Base-by-base conservation (phyloP, 1,284 basidiomycete genomes). In the Coriolopsis trogii region DNA sequence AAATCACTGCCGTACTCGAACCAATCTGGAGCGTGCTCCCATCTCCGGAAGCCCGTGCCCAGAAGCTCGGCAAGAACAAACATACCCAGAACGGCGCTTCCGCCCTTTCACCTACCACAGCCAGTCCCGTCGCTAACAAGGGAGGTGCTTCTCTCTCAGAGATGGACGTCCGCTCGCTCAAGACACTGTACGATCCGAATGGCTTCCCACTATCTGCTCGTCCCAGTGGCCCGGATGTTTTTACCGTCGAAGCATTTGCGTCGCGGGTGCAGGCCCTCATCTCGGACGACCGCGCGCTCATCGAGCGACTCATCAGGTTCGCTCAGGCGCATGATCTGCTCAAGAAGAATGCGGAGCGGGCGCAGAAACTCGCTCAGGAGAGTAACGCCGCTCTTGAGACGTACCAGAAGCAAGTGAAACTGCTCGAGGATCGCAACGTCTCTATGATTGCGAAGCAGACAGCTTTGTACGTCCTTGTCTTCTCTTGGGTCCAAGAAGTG, bases 261-360 rank as follows among this genome's bases (percentile, higher is more conserved):
- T 69, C 76, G n/a, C 79, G 91, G 4, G 85, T 95, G 29, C 84
- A 87, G 58, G 85, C 87, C 4, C 76, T 95, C 49, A 77, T 95
- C 43, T 75, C 80, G 38, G 93, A 95, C 68, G 92, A 94, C 61
- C 82, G 84, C 18, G 77, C 89, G 12, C 70, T 96, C 56, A 89
- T 94, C 59, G 91, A 93, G 67, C 81, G 93, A 39, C 73, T 93
- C 43, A 74, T 93, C 46, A 82, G 91, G 24, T 90, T 92, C 61
- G 91, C 90, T 1, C 85, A 91, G 67, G 91, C 92, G 45, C 88
- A 94, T 59, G 93, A 95, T 61, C 65, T 93, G 58, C 77, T 94
- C 58, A 94, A 93, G 79, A 89, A 87, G 71, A 95, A 95, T 66
- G 93, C 93, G 16, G 89, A 91, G 61, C 79, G 91, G 42, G 93